A percentile compares a stretch with the other conserved stretches of the same genome.
These are phyloP conservation scores for Neurospora discreta DNA, from an alignment of 495 filamentous ascomycete genomes.

Conservation along the genomic window DNA sequence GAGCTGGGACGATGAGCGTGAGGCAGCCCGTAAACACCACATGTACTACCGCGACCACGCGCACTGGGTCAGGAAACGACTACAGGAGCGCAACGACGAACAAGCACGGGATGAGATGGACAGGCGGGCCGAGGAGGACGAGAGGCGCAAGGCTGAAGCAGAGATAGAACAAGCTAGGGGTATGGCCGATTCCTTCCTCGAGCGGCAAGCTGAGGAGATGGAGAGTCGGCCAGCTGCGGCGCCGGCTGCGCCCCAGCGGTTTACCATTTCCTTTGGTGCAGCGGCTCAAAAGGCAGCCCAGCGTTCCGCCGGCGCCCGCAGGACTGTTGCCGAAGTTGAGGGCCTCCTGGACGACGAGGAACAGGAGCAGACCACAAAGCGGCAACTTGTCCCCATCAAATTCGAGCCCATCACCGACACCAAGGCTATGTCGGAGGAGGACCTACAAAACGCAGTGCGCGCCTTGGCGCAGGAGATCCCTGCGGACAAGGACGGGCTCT, in stretches of 20 bases:
- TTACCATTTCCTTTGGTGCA: slow-evolving; percentile 88
- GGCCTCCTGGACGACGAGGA: slow-evolving; percentile 90
- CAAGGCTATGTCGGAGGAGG: slow-evolving; percentile 67
- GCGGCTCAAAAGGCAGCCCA: slow-evolving; percentile 76
- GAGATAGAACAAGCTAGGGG: slow-evolving; percentile 70
- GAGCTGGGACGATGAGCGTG: slow-evolving; percentile 83
- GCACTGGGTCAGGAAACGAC: slow-evolving; percentile 75
- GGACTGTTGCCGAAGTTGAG: slow-evolving; percentile 88
- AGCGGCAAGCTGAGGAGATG: slow-evolving; percentile 77
- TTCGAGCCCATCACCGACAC: slow-evolving; percentile 66
- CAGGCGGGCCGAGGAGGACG: slow-evolving; percentile 63
- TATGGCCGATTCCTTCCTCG: slow-evolving; percentile 89
- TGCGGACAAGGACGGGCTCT: slow-evolving; percentile 72
- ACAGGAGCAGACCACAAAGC: slow-evolving; percentile 58
- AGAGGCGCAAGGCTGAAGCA: slow-evolving; percentile 54
- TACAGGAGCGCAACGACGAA: slow-evolving; percentile 60
- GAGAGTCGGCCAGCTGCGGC: slow-evolving; percentile 45
- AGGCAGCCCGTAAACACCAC: slow-evolving; percentile 58
- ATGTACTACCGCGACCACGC: slow-evolving; percentile 81
- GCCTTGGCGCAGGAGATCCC: slow-evolving; percentile 87
- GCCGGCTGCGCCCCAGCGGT: slow-evolving; percentile 54
- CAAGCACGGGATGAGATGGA: slow-evolving; percentile 68
- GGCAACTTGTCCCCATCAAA: slow-evolving; percentile 83
- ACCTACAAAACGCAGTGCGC: slow-evolving; percentile 64
- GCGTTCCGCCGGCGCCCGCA: slow-evolving; percentile 51